phyloP scores from a whole-genome alignment of 2,329 filamentous ascomycete species.

The Sporothrix protearum region DNA sequence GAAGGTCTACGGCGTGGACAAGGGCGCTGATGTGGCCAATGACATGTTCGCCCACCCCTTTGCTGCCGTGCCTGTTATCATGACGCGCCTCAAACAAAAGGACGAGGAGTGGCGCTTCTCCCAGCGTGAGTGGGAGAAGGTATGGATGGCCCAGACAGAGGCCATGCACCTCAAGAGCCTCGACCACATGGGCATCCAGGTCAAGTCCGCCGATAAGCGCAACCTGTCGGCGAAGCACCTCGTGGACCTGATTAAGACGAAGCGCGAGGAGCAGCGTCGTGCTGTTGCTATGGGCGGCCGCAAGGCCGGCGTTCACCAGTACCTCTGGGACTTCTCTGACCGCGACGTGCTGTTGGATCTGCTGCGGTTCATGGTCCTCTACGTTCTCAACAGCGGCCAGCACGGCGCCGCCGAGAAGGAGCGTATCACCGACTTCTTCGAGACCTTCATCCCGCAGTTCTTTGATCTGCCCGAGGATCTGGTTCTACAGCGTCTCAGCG shows the following conservation, averaged over 20 bases:
- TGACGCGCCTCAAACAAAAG: slow-evolving; percentile 89
- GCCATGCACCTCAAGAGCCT: slow-evolving; percentile 94
- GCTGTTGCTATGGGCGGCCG: slow-evolving; percentile 52
- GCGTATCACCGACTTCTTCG: slow-evolving; percentile 70
- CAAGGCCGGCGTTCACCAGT: slow-evolving; percentile 60
- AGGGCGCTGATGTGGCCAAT: slow-evolving; percentile 78
- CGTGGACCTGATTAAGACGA: slow-evolving; percentile 84
- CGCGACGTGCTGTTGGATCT: slow-evolving; percentile 63
- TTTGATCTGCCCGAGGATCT: slow-evolving; percentile 71
- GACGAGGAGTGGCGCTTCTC: slow-evolving; percentile 97
- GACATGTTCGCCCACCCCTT: slow-evolving; percentile 83
- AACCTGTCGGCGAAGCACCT: slow-evolving; percentile 87
- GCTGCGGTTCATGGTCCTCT: slow-evolving; percentile 61
- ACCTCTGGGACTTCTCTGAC: slow-evolving; percentile 70
- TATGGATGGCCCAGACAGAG: slow-evolving; percentile 95
- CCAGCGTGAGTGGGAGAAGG: slow-evolving; percentile 94
- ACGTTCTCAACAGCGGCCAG: slow-evolving; percentile 64
- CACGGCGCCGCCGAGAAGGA: slow-evolving; percentile 70
- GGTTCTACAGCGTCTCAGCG: slow-evolving; percentile 63
- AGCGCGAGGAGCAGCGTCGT: slow-evolving; percentile 84
- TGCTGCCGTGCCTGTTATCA: slow-evolving; percentile 80
- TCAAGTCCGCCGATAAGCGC: slow-evolving; percentile 86
- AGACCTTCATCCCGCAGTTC: slow-evolving; percentile 71
- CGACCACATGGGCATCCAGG: slow-evolving; percentile 91
- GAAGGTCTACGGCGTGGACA: slow-evolving; percentile 88